Conservation (phyloP, 257 asterid species). For the Ocimum tenuiflorum region DNA sequence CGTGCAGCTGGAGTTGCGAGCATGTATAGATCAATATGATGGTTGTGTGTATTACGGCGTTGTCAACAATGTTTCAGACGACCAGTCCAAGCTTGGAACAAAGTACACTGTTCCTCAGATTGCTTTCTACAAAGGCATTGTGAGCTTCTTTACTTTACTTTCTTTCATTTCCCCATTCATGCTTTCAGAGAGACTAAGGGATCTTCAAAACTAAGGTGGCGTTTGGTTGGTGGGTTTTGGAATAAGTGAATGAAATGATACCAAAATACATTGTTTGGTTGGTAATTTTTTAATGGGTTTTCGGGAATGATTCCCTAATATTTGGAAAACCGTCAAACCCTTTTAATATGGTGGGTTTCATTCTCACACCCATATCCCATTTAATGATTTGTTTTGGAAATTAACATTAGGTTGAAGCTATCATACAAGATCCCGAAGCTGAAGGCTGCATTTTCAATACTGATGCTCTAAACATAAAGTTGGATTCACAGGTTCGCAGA, state of each 20-base stretch:
- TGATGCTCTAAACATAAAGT: conserved; percentile 51
- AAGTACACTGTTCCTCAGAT: conserved; percentile 80
- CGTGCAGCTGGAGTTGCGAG: conserved; percentile 76
- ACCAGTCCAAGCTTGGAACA: conserved; percentile 85
- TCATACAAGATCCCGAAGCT: conserved; percentile 67
- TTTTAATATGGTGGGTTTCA: no score
- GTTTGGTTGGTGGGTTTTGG: no score
- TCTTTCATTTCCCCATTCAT: background rate
- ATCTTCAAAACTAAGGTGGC: no score
- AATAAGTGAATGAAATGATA: no score
- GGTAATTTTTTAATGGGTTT: no score
- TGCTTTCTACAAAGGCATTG: conserved; percentile 83
- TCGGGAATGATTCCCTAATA: no score
- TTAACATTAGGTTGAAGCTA: conserved; percentile 64
- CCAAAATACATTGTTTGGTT: no score
- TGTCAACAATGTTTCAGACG: conserved; percentile 74
- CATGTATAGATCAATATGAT: conserved; percentile 66
- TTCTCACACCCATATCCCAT: no score
- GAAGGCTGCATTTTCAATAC: conserved; percentile 60
- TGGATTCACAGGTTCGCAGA: conserved; percentile 59
- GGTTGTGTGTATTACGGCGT: conserved; percentile 71
- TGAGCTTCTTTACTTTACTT: conserved; percentile 32
- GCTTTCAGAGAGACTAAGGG: background rate
- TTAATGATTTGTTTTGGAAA: conserved; percentile 1
- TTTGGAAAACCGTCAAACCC: no score